Percentiles rank a stretch among this genome's conserved stretches.
Conservation (phyloP, 2,329 filamentous ascomycete genomes). For the Thyridium curvatum region DNA sequence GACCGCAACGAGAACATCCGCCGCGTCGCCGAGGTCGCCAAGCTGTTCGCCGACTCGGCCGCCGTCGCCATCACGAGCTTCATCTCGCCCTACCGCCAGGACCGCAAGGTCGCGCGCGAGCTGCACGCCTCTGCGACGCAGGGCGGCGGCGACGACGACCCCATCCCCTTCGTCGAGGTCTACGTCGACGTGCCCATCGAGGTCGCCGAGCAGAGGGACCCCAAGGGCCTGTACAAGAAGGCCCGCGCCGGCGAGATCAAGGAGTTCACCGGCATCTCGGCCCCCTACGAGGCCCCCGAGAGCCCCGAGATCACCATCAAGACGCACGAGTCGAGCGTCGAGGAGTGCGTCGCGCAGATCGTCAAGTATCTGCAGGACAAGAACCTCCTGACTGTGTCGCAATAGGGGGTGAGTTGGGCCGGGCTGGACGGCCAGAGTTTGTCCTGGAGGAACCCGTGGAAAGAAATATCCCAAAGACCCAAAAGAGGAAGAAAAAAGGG, state of each 20-base stretch:
- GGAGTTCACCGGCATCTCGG: constrained; percentile 93
- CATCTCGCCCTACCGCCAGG: constrained; percentile 89
- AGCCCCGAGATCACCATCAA: constrained; percentile 82
- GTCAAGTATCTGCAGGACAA: constrained; percentile 69
- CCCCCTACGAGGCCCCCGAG: constrained; percentile 87
- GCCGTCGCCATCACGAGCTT: constrained; percentile 90
- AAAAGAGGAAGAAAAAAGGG: too few relatives aligned
- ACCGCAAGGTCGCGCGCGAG: constrained; percentile 74
- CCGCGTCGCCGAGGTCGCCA: constrained; percentile 87
- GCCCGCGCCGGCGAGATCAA: constrained; percentile 89
- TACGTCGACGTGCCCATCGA: constrained; percentile 87
- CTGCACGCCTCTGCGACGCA: constrained; percentile 62
- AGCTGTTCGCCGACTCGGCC: constrained; percentile 88
- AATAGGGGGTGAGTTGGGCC: too few relatives aligned
- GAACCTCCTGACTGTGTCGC: constrained; percentile 40
- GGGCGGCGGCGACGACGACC: constrained; percentile 58
- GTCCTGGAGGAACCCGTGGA: too few relatives aligned
- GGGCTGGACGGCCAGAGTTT: too few relatives aligned
- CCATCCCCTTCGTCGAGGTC: constrained; percentile 88
- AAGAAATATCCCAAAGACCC: too few relatives aligned
- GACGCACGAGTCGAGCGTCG: constrained; percentile 75
- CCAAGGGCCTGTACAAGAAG: constrained; percentile 98
- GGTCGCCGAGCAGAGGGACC: constrained; percentile 90
- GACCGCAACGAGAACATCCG: constrained; percentile 98
- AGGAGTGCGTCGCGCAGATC: constrained; percentile 85